These are phyloP conservation scores for Hyaloscypha finlandica DNA, from an alignment of 495 filamentous ascomycete genomes.

Conservation along the genomic window DNA sequence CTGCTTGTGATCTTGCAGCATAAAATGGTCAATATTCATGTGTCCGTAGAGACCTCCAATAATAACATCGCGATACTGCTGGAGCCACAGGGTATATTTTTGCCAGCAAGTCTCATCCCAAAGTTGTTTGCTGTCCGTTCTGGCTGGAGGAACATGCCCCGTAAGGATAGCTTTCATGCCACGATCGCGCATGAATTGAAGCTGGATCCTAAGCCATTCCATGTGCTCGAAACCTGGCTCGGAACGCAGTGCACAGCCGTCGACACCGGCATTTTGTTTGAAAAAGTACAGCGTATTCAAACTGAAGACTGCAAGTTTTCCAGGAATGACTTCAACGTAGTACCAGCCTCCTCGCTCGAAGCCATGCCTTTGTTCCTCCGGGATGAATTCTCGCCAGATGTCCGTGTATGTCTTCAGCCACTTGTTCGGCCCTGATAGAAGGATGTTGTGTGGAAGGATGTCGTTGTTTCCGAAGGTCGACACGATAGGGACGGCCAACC, in stretches of 20 bases:
- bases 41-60: conserved; percentile 81
- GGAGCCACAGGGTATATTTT: conserved; percentile 89
- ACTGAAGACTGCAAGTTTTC: conserved; percentile 86
- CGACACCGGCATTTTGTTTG: conserved; percentile 85
- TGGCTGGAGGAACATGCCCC: conserved; percentile 90
- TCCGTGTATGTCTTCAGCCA: conserved; percentile 74
- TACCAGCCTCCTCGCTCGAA: conserved; percentile 96
- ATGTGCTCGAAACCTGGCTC: conserved; percentile 93
- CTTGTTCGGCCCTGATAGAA: conserved; percentile 78
- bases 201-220: conserved; percentile 94
- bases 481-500: conserved; percentile 75
- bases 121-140: conserved; percentile 75
- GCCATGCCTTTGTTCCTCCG: conserved; percentile 86
- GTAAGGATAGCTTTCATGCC: conserved; percentile 94
- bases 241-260: conserved; percentile 74
- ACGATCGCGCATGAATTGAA: conserved; percentile 76
- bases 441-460: conserved; percentile 94
- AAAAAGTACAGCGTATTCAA: conserved; percentile 98
- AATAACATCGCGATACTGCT: conserved; percentile 89
- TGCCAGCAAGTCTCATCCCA: conserved; percentile 98
- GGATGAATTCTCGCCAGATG: conserved; percentile 85
- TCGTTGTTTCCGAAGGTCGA: conserved; percentile 97
- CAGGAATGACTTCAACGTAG: conserved; percentile 86
- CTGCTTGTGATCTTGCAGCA: conserved; percentile 83
- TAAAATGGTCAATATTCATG: conserved; percentile 99